These are phyloP conservation scores for Thelonectria rubi DNA, from an alignment of 2,329 filamentous ascomycete genomes.

Conservation along the genomic window DNA sequence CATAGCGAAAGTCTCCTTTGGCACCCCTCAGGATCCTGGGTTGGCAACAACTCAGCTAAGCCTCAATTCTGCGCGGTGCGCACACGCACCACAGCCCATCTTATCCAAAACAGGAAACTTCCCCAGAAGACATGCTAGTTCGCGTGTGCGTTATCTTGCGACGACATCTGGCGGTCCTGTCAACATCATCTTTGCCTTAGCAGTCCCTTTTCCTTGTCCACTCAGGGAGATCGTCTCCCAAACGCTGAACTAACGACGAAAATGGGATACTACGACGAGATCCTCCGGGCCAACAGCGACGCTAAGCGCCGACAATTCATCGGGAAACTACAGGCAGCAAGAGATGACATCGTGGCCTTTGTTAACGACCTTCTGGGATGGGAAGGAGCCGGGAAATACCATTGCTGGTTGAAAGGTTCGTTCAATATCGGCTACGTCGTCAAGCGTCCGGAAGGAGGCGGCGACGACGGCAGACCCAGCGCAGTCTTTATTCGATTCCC, in stretches of 20 bases:
- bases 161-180: no score
- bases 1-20: no score
- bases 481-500: conserved; percentile 40
- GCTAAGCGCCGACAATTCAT: conserved; percentile 8
- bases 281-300: background rate
- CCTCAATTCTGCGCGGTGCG: no score
- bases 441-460: conserved; percentile 30
- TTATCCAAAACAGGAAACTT: no score
- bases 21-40: no score
- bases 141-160: no score
- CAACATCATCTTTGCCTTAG: no score
- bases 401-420: conserved; percentile 34
- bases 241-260: background rate
- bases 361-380: conserved; percentile 10
- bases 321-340: conserved; percentile 4
- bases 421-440: conserved; percentile 43
- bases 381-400: conserved; percentile 1
- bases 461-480: conserved; percentile 21
- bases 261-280: conserved; percentile 14
- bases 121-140: no score
- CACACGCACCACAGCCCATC: no score
- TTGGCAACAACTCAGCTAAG: no score
- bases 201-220: no score
- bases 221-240: no score
- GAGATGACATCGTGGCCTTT: conserved; percentile 12